Evolutionary conservation across 768 basidiomycete species (phyloP).

Genomic region (Boletus fagicola): DNA sequence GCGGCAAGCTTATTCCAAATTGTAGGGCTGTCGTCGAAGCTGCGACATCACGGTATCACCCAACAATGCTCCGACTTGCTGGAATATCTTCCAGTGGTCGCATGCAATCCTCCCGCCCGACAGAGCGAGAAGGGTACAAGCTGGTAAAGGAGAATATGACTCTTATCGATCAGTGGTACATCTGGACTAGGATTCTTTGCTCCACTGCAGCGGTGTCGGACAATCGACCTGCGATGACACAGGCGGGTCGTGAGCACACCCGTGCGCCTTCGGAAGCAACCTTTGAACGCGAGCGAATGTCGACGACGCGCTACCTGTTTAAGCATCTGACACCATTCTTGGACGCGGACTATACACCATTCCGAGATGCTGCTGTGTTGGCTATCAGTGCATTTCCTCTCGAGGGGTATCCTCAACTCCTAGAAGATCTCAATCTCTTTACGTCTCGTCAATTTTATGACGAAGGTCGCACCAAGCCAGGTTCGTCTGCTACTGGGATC

Average conservation of each 20-base stretch:
- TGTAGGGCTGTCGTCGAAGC: conserved; percentile 69
- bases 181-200: conserved; percentile 84
- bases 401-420: conserved; percentile 70
- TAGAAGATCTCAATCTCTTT: conserved; percentile 81
- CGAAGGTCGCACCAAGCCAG: conserved; percentile 50
- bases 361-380: conserved; percentile 82
- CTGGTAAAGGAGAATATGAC: conserved; percentile 55
- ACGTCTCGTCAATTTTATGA: conserved; percentile 84
- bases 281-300: conserved; percentile 78
- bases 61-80: conserved; percentile 68
- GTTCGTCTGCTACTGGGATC: conserved; percentile 43
- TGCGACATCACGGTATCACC: conserved; percentile 67
- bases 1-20: conserved; percentile 42
- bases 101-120: conserved; percentile 38
- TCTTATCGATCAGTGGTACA: conserved; percentile 74
- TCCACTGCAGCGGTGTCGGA: conserved; percentile 74
- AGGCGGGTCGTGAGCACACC: conserved; percentile 61
- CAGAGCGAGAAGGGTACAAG: conserved; percentile 53
- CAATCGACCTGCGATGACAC: conserved; percentile 50
- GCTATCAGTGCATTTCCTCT: conserved; percentile 87
- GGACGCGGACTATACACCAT: conserved; percentile 78
- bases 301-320: conserved; percentile 81
- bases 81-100: conserved; percentile 59
- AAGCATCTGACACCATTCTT: conserved; percentile 84
- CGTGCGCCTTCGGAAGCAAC: conserved; percentile 70